Conservation (phyloP, 805 yeast species). For the Cyberlindnera lachancei region DNA sequence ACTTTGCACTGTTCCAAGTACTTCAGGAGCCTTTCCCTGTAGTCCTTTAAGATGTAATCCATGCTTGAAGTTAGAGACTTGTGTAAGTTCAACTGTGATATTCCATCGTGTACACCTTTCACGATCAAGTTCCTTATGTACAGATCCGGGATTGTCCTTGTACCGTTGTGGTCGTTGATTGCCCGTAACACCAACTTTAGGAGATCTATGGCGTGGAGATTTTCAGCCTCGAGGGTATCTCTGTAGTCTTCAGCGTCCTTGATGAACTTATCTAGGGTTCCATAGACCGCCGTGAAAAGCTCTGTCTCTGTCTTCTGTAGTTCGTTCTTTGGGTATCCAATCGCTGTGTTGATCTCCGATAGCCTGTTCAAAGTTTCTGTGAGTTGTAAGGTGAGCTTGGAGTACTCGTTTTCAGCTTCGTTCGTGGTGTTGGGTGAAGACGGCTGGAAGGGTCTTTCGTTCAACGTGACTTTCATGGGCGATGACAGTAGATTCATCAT, state of each 20-base stretch:
- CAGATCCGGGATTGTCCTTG: slow-evolving; percentile 33
- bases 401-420: slow-evolving; percentile 3
- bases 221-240: slow-evolving; percentile 23
- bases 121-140: slow-evolving; percentile 31
- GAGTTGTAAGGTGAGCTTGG: slow-evolving; percentile 13
- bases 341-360: slow-evolving; percentile 40
- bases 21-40: slow-evolving; percentile 22
- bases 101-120: slow-evolving; percentile 16
- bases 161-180: slow-evolving; percentile 30
- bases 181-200: slow-evolving; percentile 26
- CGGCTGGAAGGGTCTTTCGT: slow-evolving; percentile 2
- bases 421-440: slow-evolving; percentile 4
- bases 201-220: slow-evolving; percentile 20
- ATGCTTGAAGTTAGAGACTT: slow-evolving; percentile 26
- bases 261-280: slow-evolving; percentile 37
- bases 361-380: slow-evolving; percentile 28
- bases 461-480: slow-evolving; percentile 18
- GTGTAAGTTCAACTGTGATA: slow-evolving; percentile 27
- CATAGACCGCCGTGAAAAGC: slow-evolving; percentile 42
- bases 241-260: slow-evolving; percentile 31
- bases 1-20: slow-evolving; percentile 13
- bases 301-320: slow-evolving; percentile 40
- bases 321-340: slow-evolving; percentile 48
- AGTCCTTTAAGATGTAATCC: slow-evolving; percentile 24
- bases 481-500: slow-evolving; percentile 18